Conservation (phyloP, 306 rosid species). For the Abrus precatorius region DNA sequence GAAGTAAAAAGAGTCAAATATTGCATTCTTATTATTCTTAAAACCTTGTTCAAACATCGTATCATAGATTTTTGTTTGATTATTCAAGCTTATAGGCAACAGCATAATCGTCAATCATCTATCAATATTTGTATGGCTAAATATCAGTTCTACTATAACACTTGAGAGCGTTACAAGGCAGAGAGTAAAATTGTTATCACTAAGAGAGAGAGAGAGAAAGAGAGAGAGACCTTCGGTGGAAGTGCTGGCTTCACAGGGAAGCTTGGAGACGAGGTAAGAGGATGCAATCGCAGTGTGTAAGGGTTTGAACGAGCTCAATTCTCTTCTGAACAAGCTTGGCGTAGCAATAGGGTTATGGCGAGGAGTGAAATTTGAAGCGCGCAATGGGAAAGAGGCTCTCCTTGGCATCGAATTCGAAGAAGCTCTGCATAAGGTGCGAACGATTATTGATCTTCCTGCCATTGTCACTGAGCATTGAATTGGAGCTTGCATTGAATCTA, state of each 20-base stretch:
- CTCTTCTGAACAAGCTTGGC: constrained; percentile 15
- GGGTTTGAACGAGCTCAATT: constrained; percentile 68
- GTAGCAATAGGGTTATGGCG: background rate
- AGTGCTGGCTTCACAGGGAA: constrained; percentile 55
- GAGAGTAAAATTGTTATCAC: background rate
- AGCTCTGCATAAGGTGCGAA: constrained; percentile 32
- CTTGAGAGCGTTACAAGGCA: background rate
- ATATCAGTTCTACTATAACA: background rate
- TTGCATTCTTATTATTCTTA: background rate
- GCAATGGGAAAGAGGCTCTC: constrained; percentile 19
- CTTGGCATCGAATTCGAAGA: constrained; percentile 21
- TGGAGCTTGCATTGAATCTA: background rate
- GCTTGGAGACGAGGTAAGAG: constrained; percentile 74
- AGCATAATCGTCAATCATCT: background rate
- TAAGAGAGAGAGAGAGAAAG: background rate
- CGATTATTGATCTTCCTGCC: constrained; percentile 38
- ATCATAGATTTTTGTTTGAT: background rate
- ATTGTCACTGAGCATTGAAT: background rate
- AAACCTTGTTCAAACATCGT: background rate
- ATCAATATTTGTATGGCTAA: background rate
- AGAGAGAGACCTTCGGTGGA: constrained; percentile 55
- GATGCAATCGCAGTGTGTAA: constrained; percentile 63
- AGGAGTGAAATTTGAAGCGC: constrained; percentile 12
- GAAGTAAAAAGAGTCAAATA: no score
- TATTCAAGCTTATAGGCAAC: background rate